A percentile compares a stretch with the other conserved stretches of the same genome.
These are phyloP conservation scores for Mortierella hygrophila DNA, from an alignment of 192 early-diverging fungal species.

Conservation along the genomic window DNA sequence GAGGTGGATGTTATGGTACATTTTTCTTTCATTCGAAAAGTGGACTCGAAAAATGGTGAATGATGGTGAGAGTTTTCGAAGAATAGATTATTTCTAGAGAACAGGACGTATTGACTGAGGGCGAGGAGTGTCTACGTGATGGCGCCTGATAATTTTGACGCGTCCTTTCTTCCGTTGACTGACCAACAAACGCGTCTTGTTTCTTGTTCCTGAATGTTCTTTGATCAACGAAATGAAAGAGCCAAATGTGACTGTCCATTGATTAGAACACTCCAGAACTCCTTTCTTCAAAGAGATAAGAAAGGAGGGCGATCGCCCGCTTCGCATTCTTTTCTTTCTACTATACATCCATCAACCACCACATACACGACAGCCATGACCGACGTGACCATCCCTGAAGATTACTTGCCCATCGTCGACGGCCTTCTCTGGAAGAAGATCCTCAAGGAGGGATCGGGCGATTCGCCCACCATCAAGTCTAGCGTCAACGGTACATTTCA, in stretches of 20 bases:
- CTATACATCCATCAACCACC: background rate
- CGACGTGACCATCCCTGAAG: constrained; percentile 52
- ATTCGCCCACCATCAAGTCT: constrained; percentile 30
- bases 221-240: background rate
- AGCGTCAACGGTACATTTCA: constrained; percentile 36
- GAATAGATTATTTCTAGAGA: no score
- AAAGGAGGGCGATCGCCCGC: background rate
- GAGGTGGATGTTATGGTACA: no score
- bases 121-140: background rate
- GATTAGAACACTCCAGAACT: constrained; percentile 25
- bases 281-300: background rate
- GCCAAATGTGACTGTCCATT: background rate
- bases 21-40: no score
- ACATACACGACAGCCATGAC: constrained; percentile 23
- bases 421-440: constrained; percentile 56
- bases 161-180: background rate
- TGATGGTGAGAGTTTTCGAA: no score
- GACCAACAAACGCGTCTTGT: background rate
- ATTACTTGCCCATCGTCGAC: constrained; percentile 51
- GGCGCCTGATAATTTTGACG: background rate
- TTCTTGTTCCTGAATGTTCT: background rate
- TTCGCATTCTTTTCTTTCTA: background rate
- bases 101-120: no score
- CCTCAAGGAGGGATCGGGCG: constrained; percentile 51
- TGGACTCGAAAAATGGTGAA: no score